A percentile compares a stretch with the other conserved stretches of the same genome.
phyloP scores from a whole-genome alignment of 2,329 filamentous ascomycete genomes.

The Rhytidhysteron rufulum region DNA sequence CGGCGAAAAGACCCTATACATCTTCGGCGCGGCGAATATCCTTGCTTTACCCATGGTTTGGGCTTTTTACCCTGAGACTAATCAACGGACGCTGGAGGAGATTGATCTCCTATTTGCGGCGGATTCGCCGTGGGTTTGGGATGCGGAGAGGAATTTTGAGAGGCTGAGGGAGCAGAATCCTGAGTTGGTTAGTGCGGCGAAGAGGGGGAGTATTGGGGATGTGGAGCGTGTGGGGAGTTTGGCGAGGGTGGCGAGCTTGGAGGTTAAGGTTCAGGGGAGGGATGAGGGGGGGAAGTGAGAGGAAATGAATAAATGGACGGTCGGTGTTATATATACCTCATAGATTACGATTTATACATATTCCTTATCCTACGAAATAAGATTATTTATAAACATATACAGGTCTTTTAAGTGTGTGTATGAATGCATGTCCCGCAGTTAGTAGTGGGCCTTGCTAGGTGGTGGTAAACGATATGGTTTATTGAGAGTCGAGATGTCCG shows the following conservation, averaged over 20 bases:
- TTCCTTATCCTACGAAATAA: too few species aligned
- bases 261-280: too few species aligned
- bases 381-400: too few species aligned
- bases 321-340: too few species aligned
- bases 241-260: background rate
- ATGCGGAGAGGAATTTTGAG: conserved; percentile 27
- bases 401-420: too few species aligned
- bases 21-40: conserved; percentile 66
- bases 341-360: too few species aligned
- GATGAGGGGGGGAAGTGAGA: too few species aligned
- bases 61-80: conserved; percentile 71
- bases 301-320: too few species aligned
- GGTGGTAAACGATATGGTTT: too few species aligned
- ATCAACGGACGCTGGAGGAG: conserved; percentile 69
- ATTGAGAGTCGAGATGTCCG: too few species aligned
- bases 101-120: conserved; percentile 71
- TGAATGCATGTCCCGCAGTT: too few species aligned
- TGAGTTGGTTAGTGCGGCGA: background rate
- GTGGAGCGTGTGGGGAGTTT: background rate
- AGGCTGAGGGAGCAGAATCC: conserved; percentile 13
- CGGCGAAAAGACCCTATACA: conserved; percentile 67
- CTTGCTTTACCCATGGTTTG: conserved; percentile 67
- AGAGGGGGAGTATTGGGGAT: background rate
- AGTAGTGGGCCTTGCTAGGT: too few species aligned
- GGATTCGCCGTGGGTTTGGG: conserved; percentile 64